Evolutionary conservation across 176 grass and related monocot species (phyloP), one percentile per base, ranked within the genome.

Genomic region (Lolium rigidum): DNA sequence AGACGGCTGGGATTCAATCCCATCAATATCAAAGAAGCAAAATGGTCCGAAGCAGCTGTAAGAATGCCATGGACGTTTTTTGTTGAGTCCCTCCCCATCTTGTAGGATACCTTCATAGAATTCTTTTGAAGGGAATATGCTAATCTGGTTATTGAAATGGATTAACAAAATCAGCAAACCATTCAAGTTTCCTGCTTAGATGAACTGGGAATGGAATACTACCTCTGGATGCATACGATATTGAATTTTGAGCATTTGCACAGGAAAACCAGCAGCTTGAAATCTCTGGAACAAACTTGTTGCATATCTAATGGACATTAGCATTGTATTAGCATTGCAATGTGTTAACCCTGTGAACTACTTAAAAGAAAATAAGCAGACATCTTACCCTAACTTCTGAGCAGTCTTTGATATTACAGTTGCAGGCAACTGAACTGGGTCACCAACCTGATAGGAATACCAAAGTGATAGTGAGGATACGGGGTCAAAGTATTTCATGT

Each of bases 141-240:
- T 98, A 58, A 98, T 98, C 93, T 98, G 89, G 73, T 66, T 89
- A 58, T 69, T 38, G 20, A 88, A 88, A 55, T 83, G 24, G 16
- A 79, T 64, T 38, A 83, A 87, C 25, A 48, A 71, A 84, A 67
- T 84, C 49, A 52, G 44, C 80, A 77, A 84, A 62, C 56, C 6
- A 43, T 85, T 82, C 63, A 44, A 77, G 16, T 76, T 51, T 41
- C 31, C 37, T 41, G 17, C 35, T 87, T 76, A 82, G 15, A 82
- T 83, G 67, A 62, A 80, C 50, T 76, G 16, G 66, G 67, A 25
- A 60, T 75, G 17, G 17, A 21, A 58, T 64, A 90, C 86, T 67
- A 94, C 96, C 91, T 95, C 88, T 79, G 96, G 96, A 89, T 98
- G 93, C 93, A 98, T 98, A 64, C 96, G 96, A 75, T 98, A 98